Conservation (phyloP, 176 grass and related monocot genomes). For the Aegilops sharonensis region DNA sequence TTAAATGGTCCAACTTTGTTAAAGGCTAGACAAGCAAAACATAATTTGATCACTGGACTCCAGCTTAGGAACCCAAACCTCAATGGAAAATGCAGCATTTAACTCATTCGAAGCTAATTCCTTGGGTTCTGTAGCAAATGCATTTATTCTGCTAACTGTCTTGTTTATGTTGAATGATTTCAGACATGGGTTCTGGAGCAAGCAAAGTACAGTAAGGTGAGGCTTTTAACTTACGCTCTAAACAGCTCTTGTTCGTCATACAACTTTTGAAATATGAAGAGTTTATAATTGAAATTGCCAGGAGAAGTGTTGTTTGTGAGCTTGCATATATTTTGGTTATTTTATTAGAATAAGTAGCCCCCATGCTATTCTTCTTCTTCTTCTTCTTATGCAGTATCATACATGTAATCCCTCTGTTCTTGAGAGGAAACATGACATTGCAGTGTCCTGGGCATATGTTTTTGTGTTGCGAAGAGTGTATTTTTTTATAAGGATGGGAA, state of each 20-base stretch:
- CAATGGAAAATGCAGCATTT: background rate
- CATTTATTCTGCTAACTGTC: conserved; percentile 25
- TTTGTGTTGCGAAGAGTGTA: too few relatives aligned
- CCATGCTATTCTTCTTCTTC: background rate
- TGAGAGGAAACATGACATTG: background rate
- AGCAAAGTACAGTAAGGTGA: conserved; percentile 87
- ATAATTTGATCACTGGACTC: background rate
- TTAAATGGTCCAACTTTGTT: background rate
- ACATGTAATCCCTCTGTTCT: background rate
- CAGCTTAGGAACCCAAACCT: conserved; percentile 3
- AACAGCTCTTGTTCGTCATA: background rate
- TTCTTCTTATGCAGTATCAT: background rate
- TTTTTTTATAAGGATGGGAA: too few relatives aligned
- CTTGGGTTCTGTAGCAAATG: background rate
- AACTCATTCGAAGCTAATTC: conserved; percentile 11
- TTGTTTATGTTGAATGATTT: conserved; percentile 37
- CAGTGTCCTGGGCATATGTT: background rate
- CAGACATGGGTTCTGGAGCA: conserved; percentile 89
- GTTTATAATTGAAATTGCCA: background rate
- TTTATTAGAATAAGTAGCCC: background rate
- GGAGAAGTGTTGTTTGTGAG: background rate
- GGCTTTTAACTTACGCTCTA: conserved; percentile 3
- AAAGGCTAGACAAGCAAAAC: background rate
- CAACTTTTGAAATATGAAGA: background rate
- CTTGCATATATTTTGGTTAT: background rate